A percentile compares a stretch with the other conserved stretches of the same genome.
Conservation (phyloP, 2,329 filamentous ascomycete species). For the Paramyrothecium roridum region DNA sequence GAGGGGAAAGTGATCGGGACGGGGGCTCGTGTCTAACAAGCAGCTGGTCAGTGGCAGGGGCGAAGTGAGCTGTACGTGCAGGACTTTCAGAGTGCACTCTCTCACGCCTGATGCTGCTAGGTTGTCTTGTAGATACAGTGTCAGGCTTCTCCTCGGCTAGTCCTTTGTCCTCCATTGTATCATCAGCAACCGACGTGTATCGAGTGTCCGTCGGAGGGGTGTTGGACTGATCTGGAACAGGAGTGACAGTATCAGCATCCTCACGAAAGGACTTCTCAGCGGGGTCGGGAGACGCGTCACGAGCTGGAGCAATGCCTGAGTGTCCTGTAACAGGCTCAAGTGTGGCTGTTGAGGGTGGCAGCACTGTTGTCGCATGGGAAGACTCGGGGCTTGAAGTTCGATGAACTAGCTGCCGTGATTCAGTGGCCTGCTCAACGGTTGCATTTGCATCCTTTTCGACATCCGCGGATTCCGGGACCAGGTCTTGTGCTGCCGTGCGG, state of each 20-base stretch:
- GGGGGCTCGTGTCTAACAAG: slow-evolving; percentile 66
- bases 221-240: no score
- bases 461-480: neutral
- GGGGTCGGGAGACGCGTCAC: no score
- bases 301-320: no score
- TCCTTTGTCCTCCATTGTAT: neutral
- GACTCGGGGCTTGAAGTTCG: no score
- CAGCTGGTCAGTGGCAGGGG: slow-evolving; percentile 50
- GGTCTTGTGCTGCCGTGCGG: neutral
- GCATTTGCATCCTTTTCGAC: no score
- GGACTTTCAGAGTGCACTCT: slow-evolving; percentile 57
- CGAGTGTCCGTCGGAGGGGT: neutral
- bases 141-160: slow-evolving; percentile 11
- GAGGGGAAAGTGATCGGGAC: slow-evolving; percentile 68
- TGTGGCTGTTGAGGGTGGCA: no score
- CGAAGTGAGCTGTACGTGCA: slow-evolving; percentile 66
- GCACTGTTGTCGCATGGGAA: no score
- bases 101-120: slow-evolving; percentile 14
- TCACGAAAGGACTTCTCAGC: no score
- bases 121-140: slow-evolving; percentile 6
- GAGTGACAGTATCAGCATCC: no score
- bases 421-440: no score
- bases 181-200: neutral
- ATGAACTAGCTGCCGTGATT: no score
- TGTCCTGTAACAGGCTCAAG: no score